Conservation (phyloP, 1,139 yeast genomes). For the Yamadazyma triangularis region DNA sequence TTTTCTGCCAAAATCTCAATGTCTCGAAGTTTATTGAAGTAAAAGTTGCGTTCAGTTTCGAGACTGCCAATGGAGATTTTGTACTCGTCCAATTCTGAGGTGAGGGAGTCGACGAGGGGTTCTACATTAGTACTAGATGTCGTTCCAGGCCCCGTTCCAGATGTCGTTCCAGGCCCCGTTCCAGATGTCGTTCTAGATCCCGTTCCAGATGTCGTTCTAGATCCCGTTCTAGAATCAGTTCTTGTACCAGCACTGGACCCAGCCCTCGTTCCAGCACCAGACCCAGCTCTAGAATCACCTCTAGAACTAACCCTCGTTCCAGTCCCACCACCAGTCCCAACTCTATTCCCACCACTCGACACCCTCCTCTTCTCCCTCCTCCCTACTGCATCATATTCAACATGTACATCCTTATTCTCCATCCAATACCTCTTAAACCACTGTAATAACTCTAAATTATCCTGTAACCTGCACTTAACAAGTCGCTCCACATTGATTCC, state of each 20-base stretch:
- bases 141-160: conserved; percentile 7
- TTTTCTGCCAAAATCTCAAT: conserved; percentile 78
- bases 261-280: background rate
- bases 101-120: conserved; percentile 39
- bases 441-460: conserved; percentile 87
- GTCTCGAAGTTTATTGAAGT: conserved; percentile 83
- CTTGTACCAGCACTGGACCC: background rate
- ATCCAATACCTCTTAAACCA: conserved; percentile 87
- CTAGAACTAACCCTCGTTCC: background rate
- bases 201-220: conserved; percentile 2
- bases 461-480: conserved; percentile 87
- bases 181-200: conserved; percentile 5
- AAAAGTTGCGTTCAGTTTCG: conserved; percentile 80
- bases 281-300: background rate
- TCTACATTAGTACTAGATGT: too few relatives aligned
- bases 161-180: conserved; percentile 2
- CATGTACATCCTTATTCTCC: conserved; percentile 57
- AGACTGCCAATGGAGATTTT: conserved; percentile 53
- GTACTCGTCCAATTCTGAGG: conserved; percentile 49
- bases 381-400: conserved; percentile 57
- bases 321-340: conserved; percentile 2
- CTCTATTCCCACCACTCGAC: conserved; percentile 1
- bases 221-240: background rate
- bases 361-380: conserved; percentile 15
- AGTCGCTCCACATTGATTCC: conserved; percentile 77